Evolutionary conservation across 768 basidiomycete species (phyloP).

Genomic region (Lentinula sp.): DNA sequence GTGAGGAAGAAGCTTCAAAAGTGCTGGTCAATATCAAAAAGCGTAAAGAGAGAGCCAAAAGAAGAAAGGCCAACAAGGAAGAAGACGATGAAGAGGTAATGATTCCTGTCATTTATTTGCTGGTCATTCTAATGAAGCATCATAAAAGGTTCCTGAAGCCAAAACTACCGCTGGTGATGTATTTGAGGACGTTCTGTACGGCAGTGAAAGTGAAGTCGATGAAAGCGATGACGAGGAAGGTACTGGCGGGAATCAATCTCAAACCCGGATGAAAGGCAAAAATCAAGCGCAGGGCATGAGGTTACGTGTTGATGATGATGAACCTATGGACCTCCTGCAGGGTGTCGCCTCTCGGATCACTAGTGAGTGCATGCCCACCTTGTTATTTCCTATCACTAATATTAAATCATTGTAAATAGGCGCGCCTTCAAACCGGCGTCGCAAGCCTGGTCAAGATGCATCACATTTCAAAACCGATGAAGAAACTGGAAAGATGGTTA

Average conservation of each 20-base stretch:
- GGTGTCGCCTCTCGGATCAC: constrained; percentile 68
- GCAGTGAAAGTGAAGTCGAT: constrained; percentile 87
- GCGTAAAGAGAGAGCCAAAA: constrained; percentile 88
- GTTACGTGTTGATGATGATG: constrained; percentile 81
- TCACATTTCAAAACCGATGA: constrained; percentile 83
- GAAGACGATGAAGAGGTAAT: constrained; percentile 57
- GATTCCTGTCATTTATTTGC: constrained; percentile 7
- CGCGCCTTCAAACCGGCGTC: constrained; percentile 41
- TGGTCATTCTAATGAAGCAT: constrained; percentile 2
- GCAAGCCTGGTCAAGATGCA: constrained; percentile 84
- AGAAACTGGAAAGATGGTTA: constrained; percentile 74
- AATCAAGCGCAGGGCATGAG: constrained; percentile 42
- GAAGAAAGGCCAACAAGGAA: constrained; percentile 63
- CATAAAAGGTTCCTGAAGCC: constrained; percentile 32
- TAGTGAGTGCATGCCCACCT: constrained; percentile 36
- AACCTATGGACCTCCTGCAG: constrained; percentile 91
- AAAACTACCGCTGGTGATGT: constrained; percentile 72
- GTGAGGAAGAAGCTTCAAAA: constrained; percentile 79
- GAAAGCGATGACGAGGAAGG: constrained; percentile 59
- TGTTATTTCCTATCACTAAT: not conserved
- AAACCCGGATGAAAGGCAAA: constrained; percentile 24
- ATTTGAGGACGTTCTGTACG: constrained; percentile 96
- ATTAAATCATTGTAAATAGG: constrained; percentile 22
- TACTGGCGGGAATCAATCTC: constrained; percentile 15
- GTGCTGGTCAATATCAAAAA: constrained; percentile 93